These are phyloP conservation scores for Mycena galericulata DNA, from an alignment of 768 basidiomycete genomes.

Conservation along the genomic window DNA sequence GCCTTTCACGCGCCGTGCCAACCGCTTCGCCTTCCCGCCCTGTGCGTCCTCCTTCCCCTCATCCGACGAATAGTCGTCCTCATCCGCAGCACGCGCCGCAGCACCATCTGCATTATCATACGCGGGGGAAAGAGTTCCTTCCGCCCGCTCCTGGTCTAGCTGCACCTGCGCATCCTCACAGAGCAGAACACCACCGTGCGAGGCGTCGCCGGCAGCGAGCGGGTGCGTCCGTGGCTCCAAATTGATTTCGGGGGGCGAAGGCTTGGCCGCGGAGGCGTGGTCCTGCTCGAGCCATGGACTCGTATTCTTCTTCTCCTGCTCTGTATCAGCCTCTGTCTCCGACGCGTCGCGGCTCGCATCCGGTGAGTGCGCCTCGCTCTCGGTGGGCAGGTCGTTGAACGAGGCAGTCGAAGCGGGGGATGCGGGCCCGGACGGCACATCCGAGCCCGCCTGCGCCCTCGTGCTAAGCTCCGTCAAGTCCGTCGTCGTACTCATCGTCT, in stretches of 20 bases:
- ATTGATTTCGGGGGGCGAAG: not conserved
- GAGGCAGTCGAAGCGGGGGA: not conserved
- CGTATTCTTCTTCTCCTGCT: not conserved
- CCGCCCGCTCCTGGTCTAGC: conserved; percentile 20
- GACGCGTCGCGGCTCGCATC: too few species aligned
- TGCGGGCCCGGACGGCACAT: not conserved
- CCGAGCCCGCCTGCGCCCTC: conserved; percentile 16
- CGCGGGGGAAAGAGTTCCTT: not conserved
- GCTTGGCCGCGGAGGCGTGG: too few species aligned
- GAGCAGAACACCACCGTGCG: conserved; percentile 10
- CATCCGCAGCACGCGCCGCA: not conserved
- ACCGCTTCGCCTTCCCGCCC: not conserved
- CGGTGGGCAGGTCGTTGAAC: not conserved
- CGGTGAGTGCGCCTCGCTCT: too few species aligned
- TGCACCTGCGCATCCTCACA: conserved; percentile 13
- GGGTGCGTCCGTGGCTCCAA: conserved; percentile 25
- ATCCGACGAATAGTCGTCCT: conserved; percentile 20
- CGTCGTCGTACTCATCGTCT: conserved; percentile 17
- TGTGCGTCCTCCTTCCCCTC: not conserved
- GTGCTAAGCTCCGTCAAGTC: conserved; percentile 21
- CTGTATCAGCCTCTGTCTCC: too few species aligned
- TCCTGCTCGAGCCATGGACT: not conserved
- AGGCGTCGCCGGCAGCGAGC: not conserved
- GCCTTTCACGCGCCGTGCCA: conserved; percentile 10
- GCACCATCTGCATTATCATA: not conserved